Conservation (phyloP, 108 stramenopile species). For the Schizochytrium sp. region DNA sequence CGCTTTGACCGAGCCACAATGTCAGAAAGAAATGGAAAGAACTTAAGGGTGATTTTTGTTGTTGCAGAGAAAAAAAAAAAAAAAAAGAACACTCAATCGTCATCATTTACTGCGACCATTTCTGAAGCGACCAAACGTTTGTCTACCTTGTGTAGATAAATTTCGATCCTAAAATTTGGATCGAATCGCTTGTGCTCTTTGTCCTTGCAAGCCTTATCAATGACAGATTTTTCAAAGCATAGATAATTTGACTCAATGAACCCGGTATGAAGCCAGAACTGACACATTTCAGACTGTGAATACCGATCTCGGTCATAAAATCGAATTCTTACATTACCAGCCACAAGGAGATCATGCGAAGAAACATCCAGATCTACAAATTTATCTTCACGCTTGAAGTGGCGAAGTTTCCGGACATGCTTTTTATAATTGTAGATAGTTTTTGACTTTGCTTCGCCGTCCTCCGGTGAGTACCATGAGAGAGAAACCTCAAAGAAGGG, state of each 20-base stretch:
- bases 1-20: no score
- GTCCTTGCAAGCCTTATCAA: constrained; percentile 72
- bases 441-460: constrained; percentile 27
- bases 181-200: constrained; percentile 66
- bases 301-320: constrained; percentile 68
- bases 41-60: no score
- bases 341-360: constrained; percentile 54
- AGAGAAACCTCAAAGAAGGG: constrained; percentile 57
- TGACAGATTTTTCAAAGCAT: constrained; percentile 64
- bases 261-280: constrained; percentile 72
- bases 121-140: constrained; percentile 41
- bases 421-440: constrained; percentile 58
- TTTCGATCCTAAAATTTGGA: constrained; percentile 66
- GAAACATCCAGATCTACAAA: constrained; percentile 68
- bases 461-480: constrained; percentile 10
- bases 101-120: constrained; percentile 21
- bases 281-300: constrained; percentile 61
- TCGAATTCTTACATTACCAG: constrained; percentile 60
- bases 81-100: constrained; percentile 12
- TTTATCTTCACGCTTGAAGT: constrained; percentile 65
- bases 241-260: constrained; percentile 64
- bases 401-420: constrained; percentile 31
- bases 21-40: no score
- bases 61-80: not conserved
- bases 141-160: constrained; percentile 65